These are phyloP conservation scores for Curvularia lunata DNA, from an alignment of 2,329 filamentous ascomycete species.

Conservation along the genomic window DNA sequence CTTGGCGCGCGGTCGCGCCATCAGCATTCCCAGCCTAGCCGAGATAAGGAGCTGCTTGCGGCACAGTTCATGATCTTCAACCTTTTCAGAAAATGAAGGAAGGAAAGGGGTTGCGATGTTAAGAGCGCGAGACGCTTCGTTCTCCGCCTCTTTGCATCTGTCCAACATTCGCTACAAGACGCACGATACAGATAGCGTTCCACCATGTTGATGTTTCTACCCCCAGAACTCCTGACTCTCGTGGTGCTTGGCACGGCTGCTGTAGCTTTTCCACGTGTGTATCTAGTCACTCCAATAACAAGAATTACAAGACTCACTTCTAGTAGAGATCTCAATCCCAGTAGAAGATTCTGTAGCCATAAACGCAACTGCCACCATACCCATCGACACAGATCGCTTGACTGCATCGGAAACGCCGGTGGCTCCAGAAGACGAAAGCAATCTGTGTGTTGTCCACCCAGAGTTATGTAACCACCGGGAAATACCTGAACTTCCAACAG, in stretches of 20 bases:
- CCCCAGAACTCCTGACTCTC: constrained; percentile 23
- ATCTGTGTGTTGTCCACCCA: constrained; percentile 6
- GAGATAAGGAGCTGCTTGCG: constrained; percentile 7
- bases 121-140: not conserved
- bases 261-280: constrained; percentile 21
- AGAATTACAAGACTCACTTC: not conserved
- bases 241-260: constrained; percentile 19
- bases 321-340: constrained; percentile 6
- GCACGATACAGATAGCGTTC: not conserved
- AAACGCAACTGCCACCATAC: constrained; percentile 12
- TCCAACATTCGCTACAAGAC: not conserved
- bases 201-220: constrained; percentile 19
- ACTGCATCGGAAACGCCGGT: not conserved
- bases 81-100: constrained; percentile 1
- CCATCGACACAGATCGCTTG: not conserved
- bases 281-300: not conserved
- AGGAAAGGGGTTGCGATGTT: constrained; percentile 1
- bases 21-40: constrained; percentile 7
- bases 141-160: not conserved
- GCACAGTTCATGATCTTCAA: constrained; percentile 10
- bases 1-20: constrained; percentile 11
- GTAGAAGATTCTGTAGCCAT: constrained; percentile 7
- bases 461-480: not conserved
- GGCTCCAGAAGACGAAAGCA: not conserved
- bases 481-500: constrained; percentile 16